Conservation (phyloP, 352 stramenopile species). For the Phytophthora nicotianae region DNA sequence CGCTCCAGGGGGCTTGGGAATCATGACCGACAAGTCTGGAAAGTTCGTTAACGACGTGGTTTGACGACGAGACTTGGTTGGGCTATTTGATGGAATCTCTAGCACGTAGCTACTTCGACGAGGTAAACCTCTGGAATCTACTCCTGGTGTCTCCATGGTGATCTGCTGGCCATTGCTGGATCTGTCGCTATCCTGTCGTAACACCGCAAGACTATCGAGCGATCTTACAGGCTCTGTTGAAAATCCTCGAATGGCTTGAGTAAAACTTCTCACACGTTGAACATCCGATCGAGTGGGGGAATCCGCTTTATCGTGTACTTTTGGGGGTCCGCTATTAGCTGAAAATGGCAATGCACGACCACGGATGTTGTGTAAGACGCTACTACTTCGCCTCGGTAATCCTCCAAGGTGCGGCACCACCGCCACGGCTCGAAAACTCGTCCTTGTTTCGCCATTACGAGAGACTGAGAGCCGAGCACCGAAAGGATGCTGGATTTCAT, state of each 20-base stretch:
- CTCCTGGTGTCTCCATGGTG: not conserved
- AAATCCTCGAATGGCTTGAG: slow-evolving; percentile 15
- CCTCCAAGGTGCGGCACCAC: slow-evolving; percentile 19
- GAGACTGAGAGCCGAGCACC: not conserved
- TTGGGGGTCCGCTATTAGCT: not conserved
- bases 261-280: slow-evolving; percentile 18
- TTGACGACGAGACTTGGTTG: not conserved
- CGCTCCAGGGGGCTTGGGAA: slow-evolving; percentile 5
- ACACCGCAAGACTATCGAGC: slow-evolving; percentile 18
- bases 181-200: slow-evolving; percentile 13
- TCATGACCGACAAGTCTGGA: not conserved
- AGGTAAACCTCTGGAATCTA: slow-evolving; percentile 6
- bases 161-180: not conserved
- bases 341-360: slow-evolving; percentile 6
- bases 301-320: not conserved
- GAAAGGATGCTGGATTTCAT: slow-evolving; percentile 3
- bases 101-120: slow-evolving; percentile 19
- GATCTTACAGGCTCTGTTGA: slow-evolving; percentile 1
- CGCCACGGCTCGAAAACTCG: slow-evolving; percentile 18
- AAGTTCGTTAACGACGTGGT: slow-evolving; percentile 4
- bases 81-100: slow-evolving; percentile 1
- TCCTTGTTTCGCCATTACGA: slow-evolving; percentile 1
- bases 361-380: slow-evolving; percentile 27
- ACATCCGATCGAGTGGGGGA: slow-evolving; percentile 1
- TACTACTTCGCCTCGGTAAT: slow-evolving; percentile 18